Evolutionary conservation across 2,329 filamentous ascomycete genomes (phyloP).

Genomic region (Arthrobotrys sinensis): DNA sequence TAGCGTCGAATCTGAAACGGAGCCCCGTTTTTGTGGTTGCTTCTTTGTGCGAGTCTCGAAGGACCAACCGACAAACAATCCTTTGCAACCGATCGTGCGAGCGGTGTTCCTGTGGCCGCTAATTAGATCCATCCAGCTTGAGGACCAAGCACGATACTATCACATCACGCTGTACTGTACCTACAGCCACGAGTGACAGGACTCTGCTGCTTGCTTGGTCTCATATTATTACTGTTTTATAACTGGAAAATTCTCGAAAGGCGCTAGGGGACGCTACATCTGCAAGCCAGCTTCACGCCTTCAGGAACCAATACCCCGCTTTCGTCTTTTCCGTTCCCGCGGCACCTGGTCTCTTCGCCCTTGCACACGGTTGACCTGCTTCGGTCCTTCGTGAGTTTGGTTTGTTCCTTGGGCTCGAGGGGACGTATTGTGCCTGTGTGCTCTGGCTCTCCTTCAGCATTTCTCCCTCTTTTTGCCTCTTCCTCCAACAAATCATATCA

Average conservation of each 20-base stretch:
- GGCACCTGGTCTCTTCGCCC: slow-evolving; percentile 58
- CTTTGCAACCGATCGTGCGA: slow-evolving; percentile 44
- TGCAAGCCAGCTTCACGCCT: slow-evolving; percentile 60
- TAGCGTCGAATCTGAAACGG: slow-evolving; percentile 61
- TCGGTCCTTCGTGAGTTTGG: slow-evolving; percentile 45
- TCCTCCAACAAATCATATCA: slow-evolving; percentile 56
- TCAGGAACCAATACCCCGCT: slow-evolving; percentile 61
- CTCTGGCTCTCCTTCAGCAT: slow-evolving; percentile 33
- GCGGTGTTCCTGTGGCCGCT: slow-evolving; percentile 37
- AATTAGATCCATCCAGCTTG: slow-evolving; percentile 26
- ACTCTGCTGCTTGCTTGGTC: no score
- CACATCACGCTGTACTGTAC: slow-evolving; percentile 55
- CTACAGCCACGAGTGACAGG: slow-evolving; percentile 34
- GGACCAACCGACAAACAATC: slow-evolving; percentile 20
- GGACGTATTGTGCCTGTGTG: slow-evolving; percentile 39
- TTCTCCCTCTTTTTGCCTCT: slow-evolving; percentile 58
- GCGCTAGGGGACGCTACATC: slow-evolving; percentile 54
- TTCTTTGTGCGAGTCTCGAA: slow-evolving; percentile 35
- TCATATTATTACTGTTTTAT: slow-evolving; percentile 49
- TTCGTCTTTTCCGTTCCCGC: slow-evolving; percentile 61
- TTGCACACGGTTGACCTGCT: slow-evolving; percentile 53
- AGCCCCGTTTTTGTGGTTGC: slow-evolving; percentile 49
- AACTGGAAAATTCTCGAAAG: slow-evolving; percentile 61
- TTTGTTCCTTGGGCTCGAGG: slow-evolving; percentile 39
- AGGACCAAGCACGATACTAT: slow-evolving; percentile 35